These are phyloP conservation scores for Fomitopsis pulvina DNA, from an alignment of 768 basidiomycete species.

Conservation along the genomic window DNA sequence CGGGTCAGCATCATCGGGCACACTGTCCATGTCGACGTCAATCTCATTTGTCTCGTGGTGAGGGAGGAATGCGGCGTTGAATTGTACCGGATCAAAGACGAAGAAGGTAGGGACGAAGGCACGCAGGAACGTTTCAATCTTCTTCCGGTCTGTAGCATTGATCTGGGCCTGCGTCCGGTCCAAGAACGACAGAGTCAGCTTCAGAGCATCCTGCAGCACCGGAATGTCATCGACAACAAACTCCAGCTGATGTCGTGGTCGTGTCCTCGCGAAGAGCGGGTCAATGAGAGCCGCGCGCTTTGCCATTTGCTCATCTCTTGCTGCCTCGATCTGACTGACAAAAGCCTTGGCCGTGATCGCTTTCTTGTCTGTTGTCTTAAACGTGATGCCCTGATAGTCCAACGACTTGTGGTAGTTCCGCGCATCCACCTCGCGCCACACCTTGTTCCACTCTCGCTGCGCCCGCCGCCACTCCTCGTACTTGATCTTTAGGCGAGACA, in stretches of 20 bases:
- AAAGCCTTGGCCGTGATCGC: constrained; percentile 68
- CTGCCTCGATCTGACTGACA: constrained; percentile 78
- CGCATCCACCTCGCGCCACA: constrained; percentile 96
- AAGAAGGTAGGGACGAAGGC: constrained; percentile 27
- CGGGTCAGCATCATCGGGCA: constrained; percentile 31
- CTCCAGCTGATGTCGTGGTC: constrained; percentile 73
- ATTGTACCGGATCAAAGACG: constrained; percentile 61
- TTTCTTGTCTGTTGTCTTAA: constrained; percentile 90
- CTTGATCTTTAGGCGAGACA: constrained; percentile 87
- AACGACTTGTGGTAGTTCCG: constrained; percentile 90
- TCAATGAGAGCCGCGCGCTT: constrained; percentile 57
- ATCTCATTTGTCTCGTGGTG: constrained; percentile 48
- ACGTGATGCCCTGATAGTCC: constrained; percentile 88
- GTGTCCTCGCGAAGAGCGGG: constrained; percentile 48
- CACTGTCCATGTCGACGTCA: constrained; percentile 40
- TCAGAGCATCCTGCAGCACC: constrained; percentile 81
- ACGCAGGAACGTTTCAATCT: constrained; percentile 79
- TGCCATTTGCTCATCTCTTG: constrained; percentile 75
- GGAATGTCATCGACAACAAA: constrained; percentile 61
- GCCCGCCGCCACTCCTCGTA: constrained; percentile 99
- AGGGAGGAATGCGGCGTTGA: constrained; percentile 63
- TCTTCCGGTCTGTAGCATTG: constrained; percentile 61
- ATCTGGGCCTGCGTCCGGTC: constrained; percentile 83
- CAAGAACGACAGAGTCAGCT: constrained; percentile 84
- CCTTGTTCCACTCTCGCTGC: constrained; percentile 97